phyloP scores from a whole-genome alignment of 2,329 filamentous ascomycete genomes.

The Colletotrichum graminicola region DNA sequence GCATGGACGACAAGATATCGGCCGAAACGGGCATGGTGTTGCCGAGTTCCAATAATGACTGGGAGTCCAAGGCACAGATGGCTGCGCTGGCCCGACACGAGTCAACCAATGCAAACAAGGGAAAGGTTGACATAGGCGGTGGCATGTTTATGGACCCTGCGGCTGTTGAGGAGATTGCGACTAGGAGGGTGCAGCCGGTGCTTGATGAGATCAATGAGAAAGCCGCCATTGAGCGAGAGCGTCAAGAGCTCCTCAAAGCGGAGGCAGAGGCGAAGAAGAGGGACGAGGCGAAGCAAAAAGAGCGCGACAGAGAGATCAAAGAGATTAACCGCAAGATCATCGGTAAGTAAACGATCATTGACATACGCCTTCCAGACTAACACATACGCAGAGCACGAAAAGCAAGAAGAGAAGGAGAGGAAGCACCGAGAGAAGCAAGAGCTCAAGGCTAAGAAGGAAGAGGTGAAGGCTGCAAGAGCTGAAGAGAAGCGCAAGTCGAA shows the following conservation, averaged over 20 bases:
- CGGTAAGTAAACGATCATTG: conserved; percentile 60
- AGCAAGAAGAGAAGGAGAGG: conserved; percentile 59
- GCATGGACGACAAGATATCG: conserved; percentile 85
- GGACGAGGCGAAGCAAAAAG: conserved; percentile 68
- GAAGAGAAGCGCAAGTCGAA: conserved; percentile 66
- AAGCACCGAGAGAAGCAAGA: conserved; percentile 65
- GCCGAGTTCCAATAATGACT: conserved; percentile 77
- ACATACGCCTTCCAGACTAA: background rate
- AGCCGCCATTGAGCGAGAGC: conserved; percentile 78
- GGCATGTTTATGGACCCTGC: conserved; percentile 83
- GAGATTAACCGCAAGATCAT: conserved; percentile 67
- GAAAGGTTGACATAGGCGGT: conserved; percentile 78
- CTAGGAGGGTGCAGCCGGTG: conserved; percentile 82
- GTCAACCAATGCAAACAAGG: conserved; percentile 54
- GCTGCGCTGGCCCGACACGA: conserved; percentile 76
- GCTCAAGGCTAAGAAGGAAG: conserved; percentile 60
- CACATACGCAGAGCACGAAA: conserved; percentile 57
- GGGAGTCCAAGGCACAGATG: conserved; percentile 82
- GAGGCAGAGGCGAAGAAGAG: conserved; percentile 76
- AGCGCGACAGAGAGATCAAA: conserved; percentile 62
- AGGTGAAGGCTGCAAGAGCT: conserved; percentile 64
- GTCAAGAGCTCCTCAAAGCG: conserved; percentile 70
- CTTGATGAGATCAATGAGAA: conserved; percentile 87
- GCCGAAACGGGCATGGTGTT: conserved; percentile 80
- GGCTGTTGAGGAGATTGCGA: conserved; percentile 84